Conservation (phyloP, 2,329 filamentous ascomycete genomes). For the Fusarium virguliforme region DNA sequence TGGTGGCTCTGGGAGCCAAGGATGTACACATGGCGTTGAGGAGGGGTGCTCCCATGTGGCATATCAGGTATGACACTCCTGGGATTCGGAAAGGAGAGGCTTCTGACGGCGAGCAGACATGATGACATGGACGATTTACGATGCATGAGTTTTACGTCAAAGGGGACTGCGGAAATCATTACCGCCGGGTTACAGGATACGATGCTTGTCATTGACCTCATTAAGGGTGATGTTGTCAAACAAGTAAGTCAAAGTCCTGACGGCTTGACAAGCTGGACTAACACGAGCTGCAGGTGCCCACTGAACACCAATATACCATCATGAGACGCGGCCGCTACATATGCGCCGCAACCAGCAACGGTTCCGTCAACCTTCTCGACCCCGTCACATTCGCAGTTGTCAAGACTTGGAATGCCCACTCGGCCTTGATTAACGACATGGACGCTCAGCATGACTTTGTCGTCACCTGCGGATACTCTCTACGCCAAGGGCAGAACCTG, state of each 20-base stretch:
- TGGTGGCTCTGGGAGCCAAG: slow-evolving; percentile 86
- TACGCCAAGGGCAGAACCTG: slow-evolving; percentile 79
- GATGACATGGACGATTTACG: slow-evolving; percentile 87
- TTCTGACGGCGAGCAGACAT: slow-evolving; percentile 64
- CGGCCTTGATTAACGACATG: slow-evolving; percentile 93
- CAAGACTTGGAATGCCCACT: slow-evolving; percentile 92
- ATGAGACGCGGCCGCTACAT: slow-evolving; percentile 95
- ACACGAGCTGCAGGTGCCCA: slow-evolving; percentile 70
- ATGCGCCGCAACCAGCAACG: slow-evolving; percentile 88
- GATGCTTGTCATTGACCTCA: slow-evolving; percentile 84
- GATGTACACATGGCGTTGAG: slow-evolving; percentile 92
- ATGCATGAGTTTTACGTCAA: slow-evolving; percentile 96
- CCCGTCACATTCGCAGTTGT: slow-evolving; percentile 82
- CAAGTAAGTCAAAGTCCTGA: slow-evolving; percentile 61
- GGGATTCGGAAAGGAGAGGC: background rate
- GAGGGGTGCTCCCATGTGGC: slow-evolving; percentile 89
- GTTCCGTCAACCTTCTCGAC: slow-evolving; percentile 89
- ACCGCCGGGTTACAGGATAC: slow-evolving; percentile 88
- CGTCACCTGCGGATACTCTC: slow-evolving; percentile 93
- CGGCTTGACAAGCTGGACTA: slow-evolving; percentile 44
- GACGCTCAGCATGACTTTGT: slow-evolving; percentile 96
- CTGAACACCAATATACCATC: slow-evolving; percentile 85
- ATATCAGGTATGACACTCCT: slow-evolving; percentile 75
- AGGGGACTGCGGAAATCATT: slow-evolving; percentile 85
- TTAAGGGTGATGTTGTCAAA: slow-evolving; percentile 80